Conservation (phyloP, 306 rosid genomes). For the Vicia faba region DNA sequence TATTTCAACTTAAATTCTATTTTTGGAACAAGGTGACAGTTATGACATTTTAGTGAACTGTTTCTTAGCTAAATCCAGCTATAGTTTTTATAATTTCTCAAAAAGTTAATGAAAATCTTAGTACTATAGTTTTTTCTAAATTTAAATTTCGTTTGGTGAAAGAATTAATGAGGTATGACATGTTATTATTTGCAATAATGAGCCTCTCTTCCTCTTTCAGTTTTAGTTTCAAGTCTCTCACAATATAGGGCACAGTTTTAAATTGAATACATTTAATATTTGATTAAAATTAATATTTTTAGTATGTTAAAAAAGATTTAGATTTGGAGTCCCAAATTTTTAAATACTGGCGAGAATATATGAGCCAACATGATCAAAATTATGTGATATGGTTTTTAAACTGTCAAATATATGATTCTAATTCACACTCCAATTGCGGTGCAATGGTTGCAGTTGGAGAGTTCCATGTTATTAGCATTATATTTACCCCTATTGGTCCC, state of each 20-base stretch:
- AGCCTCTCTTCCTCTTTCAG: slow-evolving; percentile 12
- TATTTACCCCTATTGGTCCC: too few species aligned
- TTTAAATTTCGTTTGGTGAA: slow-evolving; percentile 50
- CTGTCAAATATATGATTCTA: too few species aligned
- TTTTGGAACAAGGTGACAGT: not conserved
- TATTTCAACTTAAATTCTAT: slow-evolving; percentile 13
- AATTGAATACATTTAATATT: too few species aligned
- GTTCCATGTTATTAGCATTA: too few species aligned
- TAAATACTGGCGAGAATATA: too few species aligned
- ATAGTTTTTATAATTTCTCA: not conserved
- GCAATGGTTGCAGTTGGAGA: too few species aligned
- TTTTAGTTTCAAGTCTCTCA: not conserved
- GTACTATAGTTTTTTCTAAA: not conserved
- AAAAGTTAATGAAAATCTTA: not conserved
- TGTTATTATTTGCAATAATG: slow-evolving; percentile 31
- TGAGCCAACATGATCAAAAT: too few species aligned
- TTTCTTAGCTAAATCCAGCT: not conserved
- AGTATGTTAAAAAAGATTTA: too few species aligned
- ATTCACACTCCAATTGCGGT: too few species aligned
- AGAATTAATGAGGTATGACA: slow-evolving; percentile 25
- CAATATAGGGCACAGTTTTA: not conserved
- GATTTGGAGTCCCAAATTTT: too few species aligned
- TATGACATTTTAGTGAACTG: not conserved
- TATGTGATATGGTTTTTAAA: too few species aligned
- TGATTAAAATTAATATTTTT: too few species aligned